Base-by-base conservation (phyloP, 148 eudicot genomes). In the Polygonum maritimum region DNA sequence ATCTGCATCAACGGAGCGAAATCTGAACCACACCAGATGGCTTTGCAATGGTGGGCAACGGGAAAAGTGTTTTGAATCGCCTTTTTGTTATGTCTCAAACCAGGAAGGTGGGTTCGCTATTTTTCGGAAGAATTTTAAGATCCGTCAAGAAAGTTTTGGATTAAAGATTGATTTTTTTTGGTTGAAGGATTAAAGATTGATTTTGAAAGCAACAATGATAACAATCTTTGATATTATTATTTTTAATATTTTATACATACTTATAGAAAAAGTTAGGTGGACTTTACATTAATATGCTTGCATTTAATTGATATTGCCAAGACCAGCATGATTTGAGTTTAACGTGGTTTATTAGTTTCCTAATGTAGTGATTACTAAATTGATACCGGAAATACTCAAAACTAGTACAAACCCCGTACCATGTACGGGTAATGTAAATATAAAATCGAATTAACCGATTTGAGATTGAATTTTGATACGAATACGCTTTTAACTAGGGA, bases 11-110 rank as follows among this genome's bases (percentile, higher is more conserved):
- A 67, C 0, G 41, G 7, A 11, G 35, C 18, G 41, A 63, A 63
- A 67, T 36, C 71, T 67, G 71, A 67, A 67, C 21, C 71, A 67
- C 44, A 33, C 41, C 36, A 62, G 69, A 62, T 62, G 69, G 38
- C 26, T 62, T 62, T 31, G 60, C 18, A 62, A 31, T 62, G 69
- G 69, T 62, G 69, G 38, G 69, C 18, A 62, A 62, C 69, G 69
- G 44, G 45, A 67, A 67, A 67, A 67, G 44, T 67, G 44, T 35
- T 67, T 67, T 16, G 36, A 67, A 36, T 67, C 16, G 31, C 44
- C 9, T 10, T 35, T 35, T 36, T 67, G 38, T 16, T 16, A 67
- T 12, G 69, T 33, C 39, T 31, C 18, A 33, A 33, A 33, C 18
- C 16, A 31, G 39, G n/a, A 26, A 26, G 18, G 63, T 62, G 69